Base-by-base conservation (phyloP, 163 green algal genomes). In the Scenedesmus sp. region DNA sequence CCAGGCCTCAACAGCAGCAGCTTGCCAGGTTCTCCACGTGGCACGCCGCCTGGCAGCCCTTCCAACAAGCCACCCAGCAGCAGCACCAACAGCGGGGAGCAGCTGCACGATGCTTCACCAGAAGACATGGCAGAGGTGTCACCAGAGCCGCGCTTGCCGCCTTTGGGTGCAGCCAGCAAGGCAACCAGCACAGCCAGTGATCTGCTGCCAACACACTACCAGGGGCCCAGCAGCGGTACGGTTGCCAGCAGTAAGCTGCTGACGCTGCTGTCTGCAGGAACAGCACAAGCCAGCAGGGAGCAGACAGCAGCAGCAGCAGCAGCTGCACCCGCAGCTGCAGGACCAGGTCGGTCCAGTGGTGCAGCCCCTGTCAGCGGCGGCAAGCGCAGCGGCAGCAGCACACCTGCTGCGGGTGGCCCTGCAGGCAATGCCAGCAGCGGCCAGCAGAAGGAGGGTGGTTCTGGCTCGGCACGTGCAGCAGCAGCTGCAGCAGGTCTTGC, bases 111-210 rank as follows among this genome's bases (percentile, higher is more conserved):
- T 49, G 46, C 49, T 49, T 24, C 49, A 86, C 40, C 42, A 40
- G 42, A 86, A 24, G 81, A 86, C 30, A 37, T 86, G 46, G 81
- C 81, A 86, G 81, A 73, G n/a, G 81, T 56, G 7, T 87, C 82
- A 13, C 51, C 82, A 53, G 51, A 87, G 43, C 82, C 82, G 0
- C 82, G 70, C 15, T 33, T 59, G 33, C 82, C 49, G 18, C 33
- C 53, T 7, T 26, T 53, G 16, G 81, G 81, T 37, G 26, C 53
- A 30, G 82, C 13, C 35, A 87, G 82, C 53, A 87, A 87, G 22
- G 82, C 82, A 13, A 87, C 82, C 33, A 87, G 82, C 82, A 87
- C 82, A 51, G 82, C 53, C 24, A 87, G 82, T 40, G 82, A 87
- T 2, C 20, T 87, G 20, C 49, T 87, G 35, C 82, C 82, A 26